Percentiles rank a stretch among this genome's conserved stretches.
Evolutionary conservation across 2,329 filamentous ascomycete species (phyloP).

Genomic region (Cordyceps fumosorosea): DNA sequence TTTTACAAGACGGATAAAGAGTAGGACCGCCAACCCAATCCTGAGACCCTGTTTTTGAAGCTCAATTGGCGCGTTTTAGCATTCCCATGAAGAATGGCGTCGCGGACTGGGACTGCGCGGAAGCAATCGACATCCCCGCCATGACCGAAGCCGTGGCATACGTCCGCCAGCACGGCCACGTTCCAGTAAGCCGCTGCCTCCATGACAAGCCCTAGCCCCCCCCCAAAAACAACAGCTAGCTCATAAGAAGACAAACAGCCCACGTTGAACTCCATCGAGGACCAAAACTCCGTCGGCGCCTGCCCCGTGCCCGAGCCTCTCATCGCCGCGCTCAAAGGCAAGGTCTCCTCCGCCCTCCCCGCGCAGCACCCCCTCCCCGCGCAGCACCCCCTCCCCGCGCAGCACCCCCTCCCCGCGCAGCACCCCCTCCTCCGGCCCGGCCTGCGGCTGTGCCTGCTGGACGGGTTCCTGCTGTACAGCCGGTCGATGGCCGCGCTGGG

Average conservation of each 20-base stretch:
- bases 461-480: conserved; percentile 82
- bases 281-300: conserved; percentile 53
- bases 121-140: conserved; percentile 63
- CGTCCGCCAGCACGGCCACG: conserved; percentile 61
- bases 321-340: conserved; percentile 40
- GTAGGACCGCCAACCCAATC: conserved; percentile 31
- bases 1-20: conserved; percentile 80
- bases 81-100: conserved; percentile 54
- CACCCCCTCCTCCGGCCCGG: too few relatives aligned
- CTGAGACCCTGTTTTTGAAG: too few relatives aligned
- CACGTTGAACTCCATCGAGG: conserved; percentile 39
- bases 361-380: conserved; percentile 33
- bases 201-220: neutral
- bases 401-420: too few relatives aligned
- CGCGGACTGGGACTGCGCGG: conserved; percentile 87
- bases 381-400: too few relatives aligned
- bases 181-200: conserved; percentile 44
- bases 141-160: conserved; percentile 63
- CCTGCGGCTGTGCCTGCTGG: conserved; percentile 64
- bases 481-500: conserved; percentile 48
- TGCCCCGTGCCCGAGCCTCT: conserved; percentile 44
- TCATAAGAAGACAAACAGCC: conserved; percentile 17
- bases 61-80: too few relatives aligned
- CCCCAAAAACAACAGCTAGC: neutral
- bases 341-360: conserved; percentile 41